These are phyloP conservation scores for Colletotrichum nymphaeae DNA, from an alignment of 2,329 filamentous ascomycete genomes.

Conservation along the genomic window DNA sequence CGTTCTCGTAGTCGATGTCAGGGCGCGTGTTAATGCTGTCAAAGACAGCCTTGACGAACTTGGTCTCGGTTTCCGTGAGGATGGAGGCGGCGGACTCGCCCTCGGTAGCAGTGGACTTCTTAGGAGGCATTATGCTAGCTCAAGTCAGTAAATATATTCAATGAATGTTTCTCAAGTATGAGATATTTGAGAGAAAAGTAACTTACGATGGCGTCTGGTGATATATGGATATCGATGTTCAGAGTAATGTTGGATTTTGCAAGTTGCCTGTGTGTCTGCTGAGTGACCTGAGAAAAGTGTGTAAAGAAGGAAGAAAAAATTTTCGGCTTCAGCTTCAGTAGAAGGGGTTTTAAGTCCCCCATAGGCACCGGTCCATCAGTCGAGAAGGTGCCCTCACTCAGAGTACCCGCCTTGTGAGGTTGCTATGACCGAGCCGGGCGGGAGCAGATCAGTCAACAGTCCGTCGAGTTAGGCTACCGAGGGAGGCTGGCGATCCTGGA, in stretches of 20 bases:
- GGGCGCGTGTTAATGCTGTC: conserved; percentile 54
- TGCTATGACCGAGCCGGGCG: background rate
- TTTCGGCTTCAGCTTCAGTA: background rate
- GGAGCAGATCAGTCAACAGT: background rate
- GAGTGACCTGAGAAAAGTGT: background rate
- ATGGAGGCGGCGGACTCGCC: conserved; percentile 36
- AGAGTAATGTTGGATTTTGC: no score
- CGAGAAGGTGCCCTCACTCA: conserved; percentile 1
- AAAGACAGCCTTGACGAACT: conserved; percentile 55
- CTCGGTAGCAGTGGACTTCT: conserved; percentile 41
- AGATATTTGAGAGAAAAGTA: background rate
- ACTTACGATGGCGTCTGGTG: background rate
- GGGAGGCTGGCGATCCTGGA: no score
- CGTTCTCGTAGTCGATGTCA: conserved; percentile 53
- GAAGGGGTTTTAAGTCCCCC: background rate
- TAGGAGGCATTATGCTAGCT: conserved; percentile 44
- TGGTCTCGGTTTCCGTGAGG: conserved; percentile 49
- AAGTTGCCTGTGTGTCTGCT: no score
- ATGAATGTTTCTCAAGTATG: no score
- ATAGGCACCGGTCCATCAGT: background rate
- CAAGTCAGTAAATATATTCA: background rate
- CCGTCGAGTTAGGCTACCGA: background rate
- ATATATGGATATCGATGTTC: background rate
- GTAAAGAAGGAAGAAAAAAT: background rate
- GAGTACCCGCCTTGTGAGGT: conserved; percentile 6